Percentiles rank a stretch among this genome's conserved stretches.
Conservation (phyloP, 1,284 basidiomycete genomes). For the Melampsora abietis-canadensis region DNA sequence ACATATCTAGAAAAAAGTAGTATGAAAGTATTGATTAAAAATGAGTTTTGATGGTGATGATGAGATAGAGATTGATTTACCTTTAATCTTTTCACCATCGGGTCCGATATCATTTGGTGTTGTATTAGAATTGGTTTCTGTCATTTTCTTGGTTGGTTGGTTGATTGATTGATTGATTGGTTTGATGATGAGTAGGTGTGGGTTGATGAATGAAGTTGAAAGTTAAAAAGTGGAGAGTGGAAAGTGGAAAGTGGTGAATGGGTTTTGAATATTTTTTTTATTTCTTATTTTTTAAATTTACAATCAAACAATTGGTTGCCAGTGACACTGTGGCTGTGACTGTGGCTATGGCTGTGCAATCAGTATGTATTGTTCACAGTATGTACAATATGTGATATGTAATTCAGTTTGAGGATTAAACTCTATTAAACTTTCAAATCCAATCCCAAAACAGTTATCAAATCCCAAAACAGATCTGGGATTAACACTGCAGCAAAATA, state of each 20-base stretch:
- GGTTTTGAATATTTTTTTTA: neutral
- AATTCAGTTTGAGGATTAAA: no score
- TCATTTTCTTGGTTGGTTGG: neutral
- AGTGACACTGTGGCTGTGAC: neutral
- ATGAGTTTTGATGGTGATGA: neutral
- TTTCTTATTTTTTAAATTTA: no score
- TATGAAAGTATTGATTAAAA: neutral
- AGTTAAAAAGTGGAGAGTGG: neutral
- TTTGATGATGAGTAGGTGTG: neutral
- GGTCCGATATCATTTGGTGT: constrained; percentile 39
- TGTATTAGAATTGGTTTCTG: neutral
- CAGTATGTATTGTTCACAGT: no score
- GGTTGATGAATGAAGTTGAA: neutral
- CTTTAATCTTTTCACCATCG: constrained; percentile 43
- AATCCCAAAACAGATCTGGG: no score
- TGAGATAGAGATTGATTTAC: neutral
- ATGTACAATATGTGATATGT: no score
- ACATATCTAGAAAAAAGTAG: constrained; percentile 21
- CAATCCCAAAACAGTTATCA: no score
- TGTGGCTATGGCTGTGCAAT: no score
- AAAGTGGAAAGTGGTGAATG: neutral
- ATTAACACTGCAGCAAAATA: no score
- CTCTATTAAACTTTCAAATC: no score
- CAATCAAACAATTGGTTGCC: no score
- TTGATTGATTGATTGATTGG: neutral